Evolutionary conservation across 495 filamentous ascomycete genomes (phyloP).

Genomic region (Apiosordaria backusii): DNA sequence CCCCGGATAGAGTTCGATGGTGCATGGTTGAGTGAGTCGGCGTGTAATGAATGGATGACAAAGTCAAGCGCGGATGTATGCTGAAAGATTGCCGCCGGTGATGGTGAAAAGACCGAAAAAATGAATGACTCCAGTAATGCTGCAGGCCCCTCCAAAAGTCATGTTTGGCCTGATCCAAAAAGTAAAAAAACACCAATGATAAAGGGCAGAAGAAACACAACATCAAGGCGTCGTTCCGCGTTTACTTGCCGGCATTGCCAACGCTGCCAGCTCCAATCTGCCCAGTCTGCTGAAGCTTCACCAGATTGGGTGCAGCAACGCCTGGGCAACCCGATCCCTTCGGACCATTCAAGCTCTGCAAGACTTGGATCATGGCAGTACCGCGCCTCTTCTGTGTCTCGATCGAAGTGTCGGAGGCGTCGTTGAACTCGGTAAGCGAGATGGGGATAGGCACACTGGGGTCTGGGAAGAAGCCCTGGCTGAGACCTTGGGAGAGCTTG

Average conservation of each 20-base stretch:
- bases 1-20: too few relatives aligned
- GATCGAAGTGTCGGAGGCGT: constrained; percentile 15
- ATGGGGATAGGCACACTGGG: constrained; percentile 22
- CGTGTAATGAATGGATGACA: background rate
- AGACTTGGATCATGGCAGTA: constrained; percentile 28
- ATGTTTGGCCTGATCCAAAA: background rate
- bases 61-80: background rate
- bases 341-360: constrained; percentile 26
- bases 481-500: constrained; percentile 19
- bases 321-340: constrained; percentile 28
- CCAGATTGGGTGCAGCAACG: constrained; percentile 20
- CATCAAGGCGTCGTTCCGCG: background rate
- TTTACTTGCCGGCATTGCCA: constrained; percentile 12
- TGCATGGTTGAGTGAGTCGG: background rate
- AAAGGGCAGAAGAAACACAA: constrained; percentile 3
- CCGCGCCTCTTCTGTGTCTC: constrained; percentile 18
- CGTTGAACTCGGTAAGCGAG: constrained; percentile 24
- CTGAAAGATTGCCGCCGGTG: background rate
- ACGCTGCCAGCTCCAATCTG: background rate
- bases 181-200: constrained; percentile 2
- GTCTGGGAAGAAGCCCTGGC: constrained; percentile 30
- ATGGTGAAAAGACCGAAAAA: background rate
- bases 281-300: constrained; percentile 22
- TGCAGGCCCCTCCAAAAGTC: background rate
- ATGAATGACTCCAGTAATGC: background rate